Percentiles rank a stretch among this genome's conserved stretches.
phyloP scores from a whole-genome alignment of 495 filamentous ascomycete species.

The Penicillium bialowiezense region DNA sequence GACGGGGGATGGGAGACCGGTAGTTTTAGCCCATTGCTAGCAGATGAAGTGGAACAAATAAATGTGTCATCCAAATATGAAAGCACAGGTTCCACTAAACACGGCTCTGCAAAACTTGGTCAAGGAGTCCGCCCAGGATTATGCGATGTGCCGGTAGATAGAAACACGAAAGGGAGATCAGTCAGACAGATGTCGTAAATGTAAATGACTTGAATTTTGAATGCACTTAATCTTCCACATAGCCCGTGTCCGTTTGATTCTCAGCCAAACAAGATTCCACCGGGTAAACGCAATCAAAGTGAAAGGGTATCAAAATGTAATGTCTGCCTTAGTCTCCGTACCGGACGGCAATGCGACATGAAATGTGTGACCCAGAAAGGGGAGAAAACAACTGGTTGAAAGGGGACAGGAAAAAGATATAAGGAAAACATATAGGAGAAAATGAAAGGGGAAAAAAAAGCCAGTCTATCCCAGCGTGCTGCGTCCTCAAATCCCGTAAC shows the following conservation, averaged over 20 bases:
- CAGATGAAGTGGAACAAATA: neutral
- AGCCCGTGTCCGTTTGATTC: conserved; percentile 11
- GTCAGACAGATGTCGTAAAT: no score
- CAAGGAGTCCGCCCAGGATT: no score
- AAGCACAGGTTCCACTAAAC: neutral
- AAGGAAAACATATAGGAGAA: conserved; percentile 5
- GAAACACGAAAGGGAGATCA: neutral
- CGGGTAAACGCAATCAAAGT: conserved; percentile 17
- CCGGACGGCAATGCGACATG: conserved; percentile 9
- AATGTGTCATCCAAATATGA: neutral
- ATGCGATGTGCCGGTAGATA: no score
- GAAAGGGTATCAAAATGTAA: conserved; percentile 32
- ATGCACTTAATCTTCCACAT: conserved; percentile 5
- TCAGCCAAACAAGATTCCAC: conserved; percentile 7
- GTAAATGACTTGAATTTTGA: conserved; percentile 4
- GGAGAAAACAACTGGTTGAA: conserved; percentile 9
- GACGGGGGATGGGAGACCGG: no score
- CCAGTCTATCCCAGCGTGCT: conserved; percentile 27
- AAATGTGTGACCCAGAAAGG: conserved; percentile 7
- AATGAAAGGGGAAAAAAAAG: conserved; percentile 12
- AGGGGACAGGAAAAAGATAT: conserved; percentile 8
- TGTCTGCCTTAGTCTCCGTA: conserved; percentile 16
- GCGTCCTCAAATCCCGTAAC: conserved; percentile 24
- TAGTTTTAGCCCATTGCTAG: neutral
- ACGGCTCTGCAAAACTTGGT: conserved; percentile 4